Evolutionary conservation across 2,329 filamentous ascomycete species (phyloP).

Genomic region (Sporothrix pseudoabietina): DNA sequence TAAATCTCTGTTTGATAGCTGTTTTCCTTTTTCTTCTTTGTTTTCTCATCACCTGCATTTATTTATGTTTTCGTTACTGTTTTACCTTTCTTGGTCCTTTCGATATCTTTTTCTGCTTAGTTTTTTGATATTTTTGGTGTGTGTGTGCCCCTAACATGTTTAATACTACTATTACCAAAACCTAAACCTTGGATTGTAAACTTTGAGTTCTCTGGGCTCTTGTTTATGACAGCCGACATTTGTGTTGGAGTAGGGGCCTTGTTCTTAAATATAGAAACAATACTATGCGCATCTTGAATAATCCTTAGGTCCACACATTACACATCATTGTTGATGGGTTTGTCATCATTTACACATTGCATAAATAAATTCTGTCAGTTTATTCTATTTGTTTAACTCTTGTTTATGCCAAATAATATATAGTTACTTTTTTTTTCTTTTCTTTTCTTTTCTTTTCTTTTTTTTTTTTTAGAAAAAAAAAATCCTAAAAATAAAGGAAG

Average conservation of each 20-base stretch:
- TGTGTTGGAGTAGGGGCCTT: not conserved
- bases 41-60: slow-evolving; percentile 4
- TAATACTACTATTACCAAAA: not conserved
- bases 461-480: not conserved
- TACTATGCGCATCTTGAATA: not conserved
- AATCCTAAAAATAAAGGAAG: not conserved
- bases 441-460: too few relatives aligned
- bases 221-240: not conserved
- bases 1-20: not conserved
- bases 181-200: too few relatives aligned
- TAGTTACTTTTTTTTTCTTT: too few relatives aligned
- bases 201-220: too few relatives aligned
- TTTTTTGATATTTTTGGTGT: slow-evolving; percentile 17
- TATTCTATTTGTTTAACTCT: too few relatives aligned
- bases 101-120: not conserved
- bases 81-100: not conserved
- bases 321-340: too few relatives aligned
- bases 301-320: too few relatives aligned
- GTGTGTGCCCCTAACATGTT: not conserved
- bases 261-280: not conserved
- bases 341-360: too few relatives aligned
- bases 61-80: not conserved
- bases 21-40: not conserved
- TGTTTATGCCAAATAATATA: too few relatives aligned
- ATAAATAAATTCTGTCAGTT: too few relatives aligned